Conservation (phyloP, 164 flowering plant species). For the Vitis labrusca region DNA sequence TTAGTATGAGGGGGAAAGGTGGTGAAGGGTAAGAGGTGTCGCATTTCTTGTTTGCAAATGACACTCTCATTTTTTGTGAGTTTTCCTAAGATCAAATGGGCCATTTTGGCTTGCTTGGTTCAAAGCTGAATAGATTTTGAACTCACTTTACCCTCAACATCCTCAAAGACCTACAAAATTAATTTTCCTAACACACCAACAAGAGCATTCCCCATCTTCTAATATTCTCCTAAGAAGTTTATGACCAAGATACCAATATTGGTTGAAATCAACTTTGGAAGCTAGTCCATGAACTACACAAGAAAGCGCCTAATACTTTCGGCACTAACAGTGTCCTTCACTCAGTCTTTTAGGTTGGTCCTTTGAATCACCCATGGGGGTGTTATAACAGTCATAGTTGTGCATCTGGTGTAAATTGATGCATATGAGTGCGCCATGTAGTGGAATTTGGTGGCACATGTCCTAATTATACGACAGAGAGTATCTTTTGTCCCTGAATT, state of each 20-base stretch:
- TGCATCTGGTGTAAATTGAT: slow-evolving; percentile 80
- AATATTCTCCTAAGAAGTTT: slow-evolving; percentile 97
- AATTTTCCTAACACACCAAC: slow-evolving; percentile 89
- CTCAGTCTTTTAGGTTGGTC: slow-evolving; percentile 77
- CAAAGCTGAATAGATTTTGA: slow-evolving; percentile 75
- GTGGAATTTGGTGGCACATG: slow-evolving; percentile 83
- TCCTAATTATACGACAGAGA: slow-evolving; percentile 79
- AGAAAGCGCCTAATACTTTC: slow-evolving; percentile 91
- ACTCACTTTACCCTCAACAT: slow-evolving; percentile 78
- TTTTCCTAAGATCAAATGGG: too few species aligned
- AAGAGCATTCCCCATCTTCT: slow-evolving; percentile 94
- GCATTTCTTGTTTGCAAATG: too few species aligned
- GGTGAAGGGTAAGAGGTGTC: too few species aligned
- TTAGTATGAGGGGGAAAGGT: too few species aligned
- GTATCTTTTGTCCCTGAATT: slow-evolving; percentile 79
- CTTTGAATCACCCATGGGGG: slow-evolving; percentile 70
- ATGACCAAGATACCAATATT: slow-evolving; percentile 83
- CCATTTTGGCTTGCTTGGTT: slow-evolving; percentile 95
- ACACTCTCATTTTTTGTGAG: too few species aligned
- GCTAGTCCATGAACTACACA: slow-evolving; percentile 80
- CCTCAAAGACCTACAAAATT: slow-evolving; percentile 77
- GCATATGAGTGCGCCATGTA: slow-evolving; percentile 79
- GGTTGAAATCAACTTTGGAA: slow-evolving; percentile 79
- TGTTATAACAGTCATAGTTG: slow-evolving; percentile 70
- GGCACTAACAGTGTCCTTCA: slow-evolving; percentile 84